phyloP scores from a whole-genome alignment of 2,329 filamentous ascomycete genomes.

The Pseudonectria buxi region DNA sequence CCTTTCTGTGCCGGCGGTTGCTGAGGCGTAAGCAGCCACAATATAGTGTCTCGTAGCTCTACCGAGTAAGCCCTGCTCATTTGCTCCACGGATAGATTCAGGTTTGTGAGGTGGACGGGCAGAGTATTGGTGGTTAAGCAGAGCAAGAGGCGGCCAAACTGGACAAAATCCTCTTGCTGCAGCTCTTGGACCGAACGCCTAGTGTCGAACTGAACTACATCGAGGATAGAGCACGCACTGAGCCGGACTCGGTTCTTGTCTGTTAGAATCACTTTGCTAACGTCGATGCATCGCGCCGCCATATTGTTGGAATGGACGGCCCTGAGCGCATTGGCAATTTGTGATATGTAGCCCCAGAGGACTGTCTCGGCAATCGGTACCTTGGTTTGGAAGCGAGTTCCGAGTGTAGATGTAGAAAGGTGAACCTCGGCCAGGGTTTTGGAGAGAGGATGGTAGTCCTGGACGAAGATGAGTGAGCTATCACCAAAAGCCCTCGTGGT shows the following conservation, averaged over 20 bases:
- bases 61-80: slow-evolving; percentile 69
- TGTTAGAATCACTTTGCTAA: slow-evolving; percentile 83
- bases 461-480: slow-evolving; percentile 88
- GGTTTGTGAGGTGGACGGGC: slow-evolving; percentile 48
- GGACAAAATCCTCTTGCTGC: slow-evolving; percentile 80
- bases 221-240: slow-evolving; percentile 80
- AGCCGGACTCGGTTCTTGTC: slow-evolving; percentile 85
- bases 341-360: slow-evolving; percentile 87
- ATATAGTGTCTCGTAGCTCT: slow-evolving; percentile 70
- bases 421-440: slow-evolving; percentile 86
- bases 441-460: slow-evolving; percentile 85
- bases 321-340: slow-evolving; percentile 82
- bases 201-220: slow-evolving; percentile 78
- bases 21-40: slow-evolving; percentile 70
- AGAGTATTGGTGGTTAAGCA: slow-evolving; percentile 66
- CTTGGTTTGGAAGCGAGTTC: slow-evolving; percentile 40
- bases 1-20: slow-evolving; percentile 53
- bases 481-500: slow-evolving; percentile 90
- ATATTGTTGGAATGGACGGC: slow-evolving; percentile 75
- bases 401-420: slow-evolving; percentile 40
- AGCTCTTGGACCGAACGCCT: slow-evolving; percentile 63
- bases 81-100: slow-evolving; percentile 66
- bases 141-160: slow-evolving; percentile 80
- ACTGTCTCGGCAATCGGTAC: slow-evolving; percentile 59
- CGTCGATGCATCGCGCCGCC: slow-evolving; percentile 78